Evolutionary conservation across 768 basidiomycete species (phyloP).

Genomic region (Clathrus columnatus): DNA sequence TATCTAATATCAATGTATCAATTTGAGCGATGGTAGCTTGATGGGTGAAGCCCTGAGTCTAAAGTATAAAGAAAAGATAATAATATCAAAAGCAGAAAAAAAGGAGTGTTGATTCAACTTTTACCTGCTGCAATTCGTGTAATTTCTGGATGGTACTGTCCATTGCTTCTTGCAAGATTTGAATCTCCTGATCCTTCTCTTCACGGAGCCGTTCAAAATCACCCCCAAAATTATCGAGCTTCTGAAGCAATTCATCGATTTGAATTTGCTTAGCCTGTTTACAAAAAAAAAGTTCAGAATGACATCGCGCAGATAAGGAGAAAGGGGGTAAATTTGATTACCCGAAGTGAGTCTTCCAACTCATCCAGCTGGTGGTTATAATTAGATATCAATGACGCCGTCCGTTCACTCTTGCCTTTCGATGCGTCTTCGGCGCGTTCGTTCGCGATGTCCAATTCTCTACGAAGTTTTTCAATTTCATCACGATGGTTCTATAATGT

Average conservation of each 20-base stretch:
- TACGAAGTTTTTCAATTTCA: slow-evolving; percentile 82
- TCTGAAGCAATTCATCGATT: slow-evolving; percentile 84
- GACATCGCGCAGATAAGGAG: neutral
- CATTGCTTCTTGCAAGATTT: slow-evolving; percentile 93
- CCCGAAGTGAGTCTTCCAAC: slow-evolving; percentile 90
- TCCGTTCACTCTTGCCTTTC: slow-evolving; percentile 87
- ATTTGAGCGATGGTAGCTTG: slow-evolving; percentile 95
- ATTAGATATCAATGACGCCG: slow-evolving; percentile 77
- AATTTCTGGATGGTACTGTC: slow-evolving; percentile 85
- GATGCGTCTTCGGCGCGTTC: slow-evolving; percentile 95
- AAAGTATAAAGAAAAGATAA: slow-evolving; percentile 6
- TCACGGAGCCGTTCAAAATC: slow-evolving; percentile 81
- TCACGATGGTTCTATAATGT: slow-evolving; percentile 70
- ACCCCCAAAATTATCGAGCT: slow-evolving; percentile 62
- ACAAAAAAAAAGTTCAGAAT: too few species aligned
- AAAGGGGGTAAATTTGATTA: slow-evolving; percentile 28
- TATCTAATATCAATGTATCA: slow-evolving; percentile 91
- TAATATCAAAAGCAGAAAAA: too few species aligned
- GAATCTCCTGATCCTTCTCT: slow-evolving; percentile 95
- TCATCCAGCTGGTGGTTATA: slow-evolving; percentile 95
- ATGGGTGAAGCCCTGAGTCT: slow-evolving; percentile 80
- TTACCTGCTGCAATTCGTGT: slow-evolving; percentile 77
- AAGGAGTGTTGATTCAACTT: slow-evolving; percentile 10
- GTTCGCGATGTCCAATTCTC: slow-evolving; percentile 90
- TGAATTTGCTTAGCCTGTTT: slow-evolving; percentile 92